phyloP scores from a whole-genome alignment of 768 basidiomycete species.

The Panellus pusillus region DNA sequence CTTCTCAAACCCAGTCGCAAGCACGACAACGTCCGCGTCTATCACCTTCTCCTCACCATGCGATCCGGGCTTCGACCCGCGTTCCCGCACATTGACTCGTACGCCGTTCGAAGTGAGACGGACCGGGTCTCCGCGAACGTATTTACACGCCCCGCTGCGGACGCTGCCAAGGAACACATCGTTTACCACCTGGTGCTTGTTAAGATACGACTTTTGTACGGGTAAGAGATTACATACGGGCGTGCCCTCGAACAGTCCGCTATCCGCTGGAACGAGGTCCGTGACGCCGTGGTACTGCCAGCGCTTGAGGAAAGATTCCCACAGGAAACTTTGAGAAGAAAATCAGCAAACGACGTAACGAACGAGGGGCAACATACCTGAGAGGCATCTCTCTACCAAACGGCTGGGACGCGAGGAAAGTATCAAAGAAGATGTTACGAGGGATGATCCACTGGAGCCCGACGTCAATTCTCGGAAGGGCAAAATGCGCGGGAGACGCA shows the following conservation, averaged over 20 bases:
- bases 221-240: conserved; percentile 30
- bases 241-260: conserved; percentile 48
- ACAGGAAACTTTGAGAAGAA: conserved; percentile 36
- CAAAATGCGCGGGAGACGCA: neutral
- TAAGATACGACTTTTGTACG: neutral
- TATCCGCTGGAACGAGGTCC: conserved; percentile 41
- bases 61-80: conserved; percentile 34
- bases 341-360: neutral
- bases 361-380: conserved; percentile 29
- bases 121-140: conserved; percentile 47
- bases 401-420: conserved; percentile 47
- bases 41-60: conserved; percentile 32
- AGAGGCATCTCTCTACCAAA: conserved; percentile 55
- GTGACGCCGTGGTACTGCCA: conserved; percentile 47
- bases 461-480: neutral
- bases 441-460: conserved; percentile 44
- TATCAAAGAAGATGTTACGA: conserved; percentile 48
- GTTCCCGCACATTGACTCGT: conserved; percentile 37
- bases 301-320: conserved; percentile 42
- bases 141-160: conserved; percentile 40
- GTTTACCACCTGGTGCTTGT: conserved; percentile 42
- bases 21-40: conserved; percentile 46
- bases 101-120: conserved; percentile 37
- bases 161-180: conserved; percentile 50
- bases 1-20: conserved; percentile 55